phyloP scores from a whole-genome alignment of 805 yeast species.

The Ogataea naganishii region DNA sequence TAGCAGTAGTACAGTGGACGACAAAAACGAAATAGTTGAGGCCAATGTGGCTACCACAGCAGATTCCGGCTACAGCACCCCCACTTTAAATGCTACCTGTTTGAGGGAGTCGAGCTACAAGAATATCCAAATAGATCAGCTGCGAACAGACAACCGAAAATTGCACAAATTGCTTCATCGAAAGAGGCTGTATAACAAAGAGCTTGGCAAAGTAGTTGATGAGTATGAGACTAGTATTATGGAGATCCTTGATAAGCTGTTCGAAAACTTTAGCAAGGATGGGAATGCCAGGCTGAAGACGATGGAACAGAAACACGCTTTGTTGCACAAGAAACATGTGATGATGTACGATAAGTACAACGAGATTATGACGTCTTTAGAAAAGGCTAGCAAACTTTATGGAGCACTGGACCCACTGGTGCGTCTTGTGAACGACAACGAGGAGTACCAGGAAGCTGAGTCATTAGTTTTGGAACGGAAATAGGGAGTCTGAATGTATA shows the following conservation, averaged over 20 bases:
- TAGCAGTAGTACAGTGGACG: no score
- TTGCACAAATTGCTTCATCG: constrained; percentile 8
- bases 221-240: constrained; percentile 10
- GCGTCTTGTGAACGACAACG: constrained; percentile 4
- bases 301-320: constrained; percentile 6
- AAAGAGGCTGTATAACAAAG: constrained; percentile 11
- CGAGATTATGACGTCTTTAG: constrained; percentile 11
- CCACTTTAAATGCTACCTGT: no score
- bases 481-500: no score
- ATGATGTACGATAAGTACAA: constrained; percentile 11
- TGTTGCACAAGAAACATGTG: constrained; percentile 7
- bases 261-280: constrained; percentile 5
- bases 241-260: constrained; percentile 8
- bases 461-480: no score
- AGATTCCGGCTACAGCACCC: no score
- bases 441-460: constrained; percentile 5
- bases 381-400: constrained; percentile 10
- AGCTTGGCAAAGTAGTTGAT: constrained; percentile 10
- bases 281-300: constrained; percentile 9
- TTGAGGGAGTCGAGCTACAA: constrained; percentile 1
- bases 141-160: constrained; percentile 9
- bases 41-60: no score
- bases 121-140: constrained; percentile 2
- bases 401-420: constrained; percentile 8
- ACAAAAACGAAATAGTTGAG: no score